phyloP scores from a whole-genome alignment of 2,329 filamentous ascomycete genomes.

The Aspergillus fumigatiaffinis region DNA sequence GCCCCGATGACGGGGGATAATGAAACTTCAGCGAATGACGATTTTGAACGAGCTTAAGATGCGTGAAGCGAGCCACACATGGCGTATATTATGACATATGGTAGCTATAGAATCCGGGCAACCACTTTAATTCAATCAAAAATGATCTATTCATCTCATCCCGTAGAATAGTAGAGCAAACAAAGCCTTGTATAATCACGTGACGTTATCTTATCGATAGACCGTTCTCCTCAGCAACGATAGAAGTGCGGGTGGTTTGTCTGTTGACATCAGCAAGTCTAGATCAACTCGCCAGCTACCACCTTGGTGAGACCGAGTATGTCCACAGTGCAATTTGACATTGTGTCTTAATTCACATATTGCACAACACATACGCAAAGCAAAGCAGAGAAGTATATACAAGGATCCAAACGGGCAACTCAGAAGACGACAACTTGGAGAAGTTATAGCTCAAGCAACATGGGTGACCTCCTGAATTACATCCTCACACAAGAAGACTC shows the following conservation, averaged over 20 bases:
- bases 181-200: not conserved
- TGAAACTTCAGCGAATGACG: slow-evolving; percentile 37
- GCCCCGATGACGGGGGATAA: slow-evolving; percentile 31
- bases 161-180: not conserved
- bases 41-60: slow-evolving; percentile 45
- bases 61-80: slow-evolving; percentile 6
- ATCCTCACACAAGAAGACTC: slow-evolving; percentile 58
- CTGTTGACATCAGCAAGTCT: not conserved
- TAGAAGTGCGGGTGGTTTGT: not conserved
- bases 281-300: not conserved
- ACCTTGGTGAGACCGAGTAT: not conserved
- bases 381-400: not conserved
- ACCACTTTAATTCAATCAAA: not conserved
- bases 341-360: too few relatives aligned
- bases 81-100: slow-evolving; percentile 17
- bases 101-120: slow-evolving; percentile 17
- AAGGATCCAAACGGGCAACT: not conserved
- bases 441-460: slow-evolving; percentile 11
- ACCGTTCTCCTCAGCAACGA: slow-evolving; percentile 10
- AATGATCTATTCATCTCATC: not conserved
- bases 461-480: slow-evolving; percentile 64
- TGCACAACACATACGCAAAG: not conserved
- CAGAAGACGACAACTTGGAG: not conserved
- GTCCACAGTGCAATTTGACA: not conserved
- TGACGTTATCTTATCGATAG: not conserved